These are phyloP conservation scores for Aspergillus tubingensis DNA, from an alignment of 2,329 filamentous ascomycete species.

Conservation along the genomic window DNA sequence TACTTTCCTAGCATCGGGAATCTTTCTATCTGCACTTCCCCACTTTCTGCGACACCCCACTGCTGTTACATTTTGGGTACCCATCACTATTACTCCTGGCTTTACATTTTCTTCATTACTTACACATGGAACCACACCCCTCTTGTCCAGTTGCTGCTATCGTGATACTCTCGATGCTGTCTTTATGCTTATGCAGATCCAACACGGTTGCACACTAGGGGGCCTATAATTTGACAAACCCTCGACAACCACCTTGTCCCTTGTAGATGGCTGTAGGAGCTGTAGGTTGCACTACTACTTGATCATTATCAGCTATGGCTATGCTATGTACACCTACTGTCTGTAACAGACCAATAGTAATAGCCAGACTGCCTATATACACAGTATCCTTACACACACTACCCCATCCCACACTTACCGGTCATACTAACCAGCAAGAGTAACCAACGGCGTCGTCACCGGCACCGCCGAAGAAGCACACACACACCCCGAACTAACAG, in stretches of 20 bases:
- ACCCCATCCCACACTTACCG: not conserved
- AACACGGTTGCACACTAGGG: constrained; percentile 10
- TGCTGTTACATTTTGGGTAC: not conserved
- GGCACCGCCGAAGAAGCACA: constrained; percentile 33
- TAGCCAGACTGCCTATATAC: no score
- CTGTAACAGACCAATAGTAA: no score
- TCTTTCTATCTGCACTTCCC: not conserved
- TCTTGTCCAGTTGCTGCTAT: constrained; percentile 12
- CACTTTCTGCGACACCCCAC: not conserved
- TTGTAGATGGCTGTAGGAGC: not conserved
- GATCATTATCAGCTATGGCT: not conserved
- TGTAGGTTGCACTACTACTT: no score
- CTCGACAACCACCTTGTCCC: not conserved
- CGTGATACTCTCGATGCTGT: constrained; percentile 9
- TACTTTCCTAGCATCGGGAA: not conserved
- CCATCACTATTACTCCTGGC: not conserved
- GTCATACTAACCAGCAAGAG: not conserved
- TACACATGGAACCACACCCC: not conserved
- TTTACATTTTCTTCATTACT: not conserved
- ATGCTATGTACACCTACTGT: not conserved
- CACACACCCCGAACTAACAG: constrained; percentile 29
- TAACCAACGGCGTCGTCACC: constrained; percentile 32
- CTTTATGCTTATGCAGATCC: constrained; percentile 17
- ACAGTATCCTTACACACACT: no score
- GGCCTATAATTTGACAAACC: constrained; percentile 17